A percentile compares a stretch with the other conserved stretches of the same genome.
phyloP scores from a whole-genome alignment of 345 rosid genomes.

The Alliaria petiolata region DNA sequence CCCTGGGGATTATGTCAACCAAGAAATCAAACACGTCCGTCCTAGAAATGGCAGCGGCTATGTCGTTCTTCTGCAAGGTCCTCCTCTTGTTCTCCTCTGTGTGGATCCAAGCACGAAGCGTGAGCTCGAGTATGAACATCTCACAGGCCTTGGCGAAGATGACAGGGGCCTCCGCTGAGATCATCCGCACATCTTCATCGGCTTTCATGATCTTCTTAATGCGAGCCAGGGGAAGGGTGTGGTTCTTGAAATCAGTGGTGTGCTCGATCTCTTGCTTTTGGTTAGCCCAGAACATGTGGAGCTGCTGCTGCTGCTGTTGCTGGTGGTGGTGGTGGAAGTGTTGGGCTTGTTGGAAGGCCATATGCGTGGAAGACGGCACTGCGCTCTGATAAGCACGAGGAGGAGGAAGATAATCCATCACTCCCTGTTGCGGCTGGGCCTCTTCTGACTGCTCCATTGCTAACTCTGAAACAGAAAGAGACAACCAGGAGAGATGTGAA shows the following conservation, averaged over 20 bases:
- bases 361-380: background rate
- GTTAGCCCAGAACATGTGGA: conserved; percentile 53
- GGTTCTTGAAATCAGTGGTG: conserved; percentile 50
- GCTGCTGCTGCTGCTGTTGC: conserved; percentile 50
- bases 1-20: conserved; percentile 53
- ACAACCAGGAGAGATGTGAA: background rate
- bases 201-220: conserved; percentile 68
- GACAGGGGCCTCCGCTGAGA: conserved; percentile 59
- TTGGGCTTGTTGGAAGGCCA: conserved; percentile 53
- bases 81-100: conserved; percentile 61
- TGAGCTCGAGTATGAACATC: conserved; percentile 52
- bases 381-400: conserved; percentile 12
- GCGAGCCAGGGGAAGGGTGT: conserved; percentile 54
- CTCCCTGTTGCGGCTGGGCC: conserved; percentile 37
- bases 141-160: conserved; percentile 61
- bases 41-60: conserved; percentile 55
- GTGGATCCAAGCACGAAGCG: conserved; percentile 58
- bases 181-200: conserved; percentile 59
- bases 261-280: conserved; percentile 58
- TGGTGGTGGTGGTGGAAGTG: conserved; percentile 51
- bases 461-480: background rate
- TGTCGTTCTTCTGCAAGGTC: conserved; percentile 57
- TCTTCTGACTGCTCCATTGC: conserved; percentile 26
- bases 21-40: conserved; percentile 56
- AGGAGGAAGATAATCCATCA: conserved; percentile 40